Percentiles rank a stretch among this genome's conserved stretches.
These are phyloP conservation scores for Phytopythium chamaehyphon DNA, from an alignment of 352 stramenopile species.

Conservation along the genomic window DNA sequence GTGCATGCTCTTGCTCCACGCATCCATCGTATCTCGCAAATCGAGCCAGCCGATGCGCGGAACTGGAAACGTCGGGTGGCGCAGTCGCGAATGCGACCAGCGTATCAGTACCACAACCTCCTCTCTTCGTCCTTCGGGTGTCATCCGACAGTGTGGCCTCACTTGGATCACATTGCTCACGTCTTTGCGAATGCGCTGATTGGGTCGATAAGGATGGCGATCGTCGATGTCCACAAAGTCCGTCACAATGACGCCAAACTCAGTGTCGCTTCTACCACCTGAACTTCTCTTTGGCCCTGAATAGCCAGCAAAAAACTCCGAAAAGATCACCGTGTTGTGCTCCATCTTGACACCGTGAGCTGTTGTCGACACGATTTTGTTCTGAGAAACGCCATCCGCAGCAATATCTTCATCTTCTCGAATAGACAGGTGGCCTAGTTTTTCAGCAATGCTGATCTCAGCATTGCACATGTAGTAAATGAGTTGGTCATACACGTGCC, in stretches of 20 bases:
- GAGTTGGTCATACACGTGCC: constrained; percentile 33
- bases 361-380: constrained; percentile 29
- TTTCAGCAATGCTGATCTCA: constrained; percentile 40
- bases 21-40: constrained; percentile 34
- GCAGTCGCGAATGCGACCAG: constrained; percentile 32
- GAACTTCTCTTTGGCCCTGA: neutral
- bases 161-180: constrained; percentile 28
- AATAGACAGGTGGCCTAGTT: constrained; percentile 30
- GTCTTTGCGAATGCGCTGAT: constrained; percentile 20
- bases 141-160: constrained; percentile 9
- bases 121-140: constrained; percentile 10
- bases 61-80: constrained; percentile 22
- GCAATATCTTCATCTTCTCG: constrained; percentile 30
- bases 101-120: constrained; percentile 35
- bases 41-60: constrained; percentile 22
- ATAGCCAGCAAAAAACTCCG: constrained; percentile 16
- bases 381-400: constrained; percentile 21
- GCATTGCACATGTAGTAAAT: constrained; percentile 29
- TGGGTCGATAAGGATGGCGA: constrained; percentile 25
- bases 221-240: constrained; percentile 36
- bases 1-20: constrained; percentile 38
- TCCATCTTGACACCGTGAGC: constrained; percentile 27
- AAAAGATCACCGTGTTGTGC: constrained; percentile 30
- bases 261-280: constrained; percentile 8
- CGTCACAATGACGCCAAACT: constrained; percentile 23